A percentile compares a stretch with the other conserved stretches of the same genome.
phyloP scores from a whole-genome alignment of 345 rosid genomes.

The Excoecaria agallocha region DNA sequence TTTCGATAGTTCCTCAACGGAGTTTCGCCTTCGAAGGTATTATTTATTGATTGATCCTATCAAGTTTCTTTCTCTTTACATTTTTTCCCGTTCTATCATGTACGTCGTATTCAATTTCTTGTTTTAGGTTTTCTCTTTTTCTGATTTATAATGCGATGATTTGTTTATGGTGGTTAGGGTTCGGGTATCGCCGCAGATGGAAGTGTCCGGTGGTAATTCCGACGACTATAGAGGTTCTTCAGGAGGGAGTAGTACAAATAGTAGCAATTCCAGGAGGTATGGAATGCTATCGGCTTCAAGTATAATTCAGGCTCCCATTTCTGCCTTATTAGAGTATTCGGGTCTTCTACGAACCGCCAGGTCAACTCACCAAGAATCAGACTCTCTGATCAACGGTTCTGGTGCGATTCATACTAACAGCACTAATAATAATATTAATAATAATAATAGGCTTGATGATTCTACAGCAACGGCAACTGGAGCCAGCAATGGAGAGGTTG shows the following conservation, averaged over 20 bases:
- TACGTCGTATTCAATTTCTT: background rate
- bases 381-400: slow-evolving; percentile 39
- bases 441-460: slow-evolving; percentile 40
- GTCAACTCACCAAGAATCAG: slow-evolving; percentile 51
- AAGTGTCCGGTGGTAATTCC: slow-evolving; percentile 59
- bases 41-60: background rate
- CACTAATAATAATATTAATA: slow-evolving; percentile 7
- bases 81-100: background rate
- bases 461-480: slow-evolving; percentile 25
- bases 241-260: slow-evolving; percentile 14
- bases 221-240: slow-evolving; percentile 66
- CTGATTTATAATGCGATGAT: slow-evolving; percentile 15
- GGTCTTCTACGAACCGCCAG: slow-evolving; percentile 67
- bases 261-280: slow-evolving; percentile 51
- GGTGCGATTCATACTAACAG: slow-evolving; percentile 8
- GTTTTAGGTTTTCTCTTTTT: slow-evolving; percentile 10
- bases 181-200: slow-evolving; percentile 64
- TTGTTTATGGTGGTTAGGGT: slow-evolving; percentile 43
- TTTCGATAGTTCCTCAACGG: slow-evolving; percentile 38
- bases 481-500: slow-evolving; percentile 67
- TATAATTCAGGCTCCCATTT: slow-evolving; percentile 83
- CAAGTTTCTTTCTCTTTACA: slow-evolving; percentile 6
- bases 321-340: slow-evolving; percentile 86
- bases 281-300: slow-evolving; percentile 72
- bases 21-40: slow-evolving; percentile 62